Percentiles rank a stretch among this genome's conserved stretches.
These are phyloP conservation scores for Sarocladium strictum DNA, from an alignment of 2,329 filamentous ascomycete genomes.

Conservation along the genomic window DNA sequence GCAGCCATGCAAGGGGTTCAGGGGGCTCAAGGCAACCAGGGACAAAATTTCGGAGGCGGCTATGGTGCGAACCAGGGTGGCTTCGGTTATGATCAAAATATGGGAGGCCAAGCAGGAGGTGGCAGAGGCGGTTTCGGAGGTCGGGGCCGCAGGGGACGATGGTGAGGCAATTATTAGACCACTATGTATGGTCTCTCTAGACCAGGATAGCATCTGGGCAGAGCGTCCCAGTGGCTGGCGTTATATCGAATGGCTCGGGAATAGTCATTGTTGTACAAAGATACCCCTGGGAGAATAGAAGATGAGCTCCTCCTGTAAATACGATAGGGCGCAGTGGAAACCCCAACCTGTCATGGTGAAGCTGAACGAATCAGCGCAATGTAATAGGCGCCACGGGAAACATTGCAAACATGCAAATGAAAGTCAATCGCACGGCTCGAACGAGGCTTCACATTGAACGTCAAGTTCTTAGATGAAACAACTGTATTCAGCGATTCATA, in stretches of 20 bases:
- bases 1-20: slow-evolving; percentile 45
- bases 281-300: slow-evolving; percentile 1
- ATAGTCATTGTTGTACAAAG: background rate
- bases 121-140: slow-evolving; percentile 24
- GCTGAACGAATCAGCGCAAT: no score
- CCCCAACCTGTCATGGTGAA: no score
- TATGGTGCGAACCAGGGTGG: slow-evolving; percentile 48
- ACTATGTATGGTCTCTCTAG: no score
- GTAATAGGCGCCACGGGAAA: no score
- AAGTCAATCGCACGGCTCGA: no score
- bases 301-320: background rate
- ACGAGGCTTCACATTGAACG: no score
- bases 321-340: no score
- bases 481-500: no score
- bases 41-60: slow-evolving; percentile 44
- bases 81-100: slow-evolving; percentile 44
- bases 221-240: no score
- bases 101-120: slow-evolving; percentile 33
- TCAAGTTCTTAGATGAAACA: no score
- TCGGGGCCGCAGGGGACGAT: slow-evolving; percentile 24
- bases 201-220: no score
- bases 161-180: slow-evolving; percentile 16
- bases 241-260: background rate
- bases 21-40: slow-evolving; percentile 34
- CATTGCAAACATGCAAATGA: no score